Conservation (phyloP, 169 alveolate genomes). For the Plasmodium blacklocki region DNA sequence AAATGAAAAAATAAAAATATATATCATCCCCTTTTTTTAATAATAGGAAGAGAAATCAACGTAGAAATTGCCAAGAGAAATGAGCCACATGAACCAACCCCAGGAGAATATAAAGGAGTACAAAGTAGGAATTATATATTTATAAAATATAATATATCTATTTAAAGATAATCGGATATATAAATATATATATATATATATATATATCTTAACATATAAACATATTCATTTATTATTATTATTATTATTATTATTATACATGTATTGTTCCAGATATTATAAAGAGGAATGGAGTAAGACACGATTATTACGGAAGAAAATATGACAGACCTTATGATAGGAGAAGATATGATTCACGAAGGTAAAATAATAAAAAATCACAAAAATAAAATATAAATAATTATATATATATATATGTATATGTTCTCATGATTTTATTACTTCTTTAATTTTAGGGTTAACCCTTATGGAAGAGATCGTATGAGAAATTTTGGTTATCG, state of each 20-base stretch:
- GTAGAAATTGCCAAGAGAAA: conserved; percentile 72
- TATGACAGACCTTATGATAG: conserved; percentile 67
- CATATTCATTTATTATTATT: not conserved
- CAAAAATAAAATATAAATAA: not conserved
- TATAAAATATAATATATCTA: not conserved
- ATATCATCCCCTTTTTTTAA: conserved; percentile 37
- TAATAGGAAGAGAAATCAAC: conserved; percentile 69
- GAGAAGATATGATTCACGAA: conserved; percentile 59
- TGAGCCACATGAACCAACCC: conserved; percentile 77
- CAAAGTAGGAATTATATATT: conserved; percentile 26
- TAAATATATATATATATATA: not conserved
- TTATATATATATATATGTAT: not conserved
- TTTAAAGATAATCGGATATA: not conserved
- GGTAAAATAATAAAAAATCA: conserved; percentile 44
- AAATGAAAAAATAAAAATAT: too few species aligned
- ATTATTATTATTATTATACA: not conserved
- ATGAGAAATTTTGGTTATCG: conserved; percentile 29
- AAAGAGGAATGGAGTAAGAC: conserved; percentile 51
- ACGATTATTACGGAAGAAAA: conserved; percentile 53
- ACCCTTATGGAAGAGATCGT: conserved; percentile 50
- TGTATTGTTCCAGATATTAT: conserved; percentile 19
- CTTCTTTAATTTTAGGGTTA: conserved; percentile 5
- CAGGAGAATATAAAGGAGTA: conserved; percentile 71
- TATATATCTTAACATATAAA: not conserved
- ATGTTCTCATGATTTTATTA: not conserved